These are phyloP conservation scores for Chloris gayana DNA, from an alignment of 176 grass and related monocot species.

Conservation along the genomic window DNA sequence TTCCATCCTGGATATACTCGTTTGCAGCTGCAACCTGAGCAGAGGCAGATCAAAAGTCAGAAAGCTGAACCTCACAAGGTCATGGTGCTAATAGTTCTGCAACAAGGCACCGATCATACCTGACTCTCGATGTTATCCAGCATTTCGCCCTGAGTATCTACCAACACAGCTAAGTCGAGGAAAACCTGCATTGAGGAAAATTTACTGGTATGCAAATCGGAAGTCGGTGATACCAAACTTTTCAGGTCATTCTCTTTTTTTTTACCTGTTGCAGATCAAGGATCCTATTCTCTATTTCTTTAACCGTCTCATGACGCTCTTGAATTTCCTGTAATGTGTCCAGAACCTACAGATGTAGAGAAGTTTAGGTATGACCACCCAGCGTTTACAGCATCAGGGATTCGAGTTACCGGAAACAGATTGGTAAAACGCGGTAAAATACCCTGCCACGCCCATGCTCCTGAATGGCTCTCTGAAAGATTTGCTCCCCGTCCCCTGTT, in stretches of 20 bases:
- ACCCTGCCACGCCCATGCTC: constrained; percentile 93
- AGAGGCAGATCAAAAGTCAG: constrained; percentile 31
- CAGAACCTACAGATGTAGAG: constrained; percentile 48
- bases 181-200: constrained; percentile 55
- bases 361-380: constrained; percentile 32
- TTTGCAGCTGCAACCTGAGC: constrained; percentile 59
- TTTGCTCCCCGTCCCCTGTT: constrained; percentile 82
- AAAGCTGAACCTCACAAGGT: constrained; percentile 18
- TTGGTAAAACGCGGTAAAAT: constrained; percentile 7
- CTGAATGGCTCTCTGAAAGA: constrained; percentile 88
- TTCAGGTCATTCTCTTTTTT: background rate
- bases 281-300: constrained; percentile 80
- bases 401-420: background rate
- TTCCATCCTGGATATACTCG: constrained; percentile 60
- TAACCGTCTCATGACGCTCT: constrained; percentile 76
- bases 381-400: background rate
- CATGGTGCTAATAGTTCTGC: background rate
- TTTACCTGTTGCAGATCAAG: constrained; percentile 83
- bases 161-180: constrained; percentile 74
- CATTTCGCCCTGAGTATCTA: constrained; percentile 75
- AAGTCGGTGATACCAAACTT: background rate
- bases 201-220: background rate
- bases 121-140: constrained; percentile 74
- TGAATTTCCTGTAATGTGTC: constrained; percentile 93
- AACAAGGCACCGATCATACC: constrained; percentile 41